phyloP scores from a whole-genome alignment of 2,329 filamentous ascomycete species.

The Phaeomoniella chlamydospora region DNA sequence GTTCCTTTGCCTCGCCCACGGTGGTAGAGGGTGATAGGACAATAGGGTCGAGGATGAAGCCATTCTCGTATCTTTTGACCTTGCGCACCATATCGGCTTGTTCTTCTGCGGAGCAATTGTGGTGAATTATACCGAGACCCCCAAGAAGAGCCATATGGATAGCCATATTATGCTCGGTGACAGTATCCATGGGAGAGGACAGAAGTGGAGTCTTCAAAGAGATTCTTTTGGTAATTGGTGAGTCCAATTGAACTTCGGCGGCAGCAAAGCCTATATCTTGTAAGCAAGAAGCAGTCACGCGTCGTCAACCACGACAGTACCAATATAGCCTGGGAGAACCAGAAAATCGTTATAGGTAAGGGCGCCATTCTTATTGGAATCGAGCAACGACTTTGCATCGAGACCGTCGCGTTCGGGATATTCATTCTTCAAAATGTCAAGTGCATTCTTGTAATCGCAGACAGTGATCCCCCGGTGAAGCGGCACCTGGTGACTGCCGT shows the following conservation, averaged over 20 bases:
- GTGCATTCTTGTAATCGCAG: conserved; percentile 60
- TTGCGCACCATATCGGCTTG: conserved; percentile 99
- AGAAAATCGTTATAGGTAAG: conserved; percentile 99
- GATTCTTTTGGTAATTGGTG: conserved; percentile 88
- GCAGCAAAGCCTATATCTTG: conserved; percentile 61
- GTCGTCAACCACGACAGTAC: conserved; percentile 17
- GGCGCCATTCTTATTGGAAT: conserved; percentile 82
- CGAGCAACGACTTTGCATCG: conserved; percentile 70
- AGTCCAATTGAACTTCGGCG: conserved; percentile 74
- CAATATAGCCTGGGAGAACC: conserved; percentile 91
- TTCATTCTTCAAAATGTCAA: conserved; percentile 62
- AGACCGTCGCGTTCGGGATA: conserved; percentile 77
- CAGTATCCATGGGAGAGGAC: conserved; percentile 98
- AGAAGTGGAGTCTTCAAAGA: conserved; percentile 91
- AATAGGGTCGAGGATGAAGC: conserved; percentile 92
- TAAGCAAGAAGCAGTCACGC: conserved; percentile 10
- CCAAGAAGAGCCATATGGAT: conserved; percentile 60
- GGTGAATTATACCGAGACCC: conserved; percentile 73
- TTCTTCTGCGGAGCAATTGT: conserved; percentile 96
- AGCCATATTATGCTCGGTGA: conserved; percentile 98
- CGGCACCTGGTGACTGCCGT: conserved; percentile 34
- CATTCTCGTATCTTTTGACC: conserved; percentile 98
- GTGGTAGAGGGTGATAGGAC: conserved; percentile 80
- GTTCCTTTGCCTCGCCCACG: conserved; percentile 73
- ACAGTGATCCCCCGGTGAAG: conserved; percentile 36